Base-by-base conservation (phyloP, 768 basidiomycete genomes). In the Mycena latifolia region DNA sequence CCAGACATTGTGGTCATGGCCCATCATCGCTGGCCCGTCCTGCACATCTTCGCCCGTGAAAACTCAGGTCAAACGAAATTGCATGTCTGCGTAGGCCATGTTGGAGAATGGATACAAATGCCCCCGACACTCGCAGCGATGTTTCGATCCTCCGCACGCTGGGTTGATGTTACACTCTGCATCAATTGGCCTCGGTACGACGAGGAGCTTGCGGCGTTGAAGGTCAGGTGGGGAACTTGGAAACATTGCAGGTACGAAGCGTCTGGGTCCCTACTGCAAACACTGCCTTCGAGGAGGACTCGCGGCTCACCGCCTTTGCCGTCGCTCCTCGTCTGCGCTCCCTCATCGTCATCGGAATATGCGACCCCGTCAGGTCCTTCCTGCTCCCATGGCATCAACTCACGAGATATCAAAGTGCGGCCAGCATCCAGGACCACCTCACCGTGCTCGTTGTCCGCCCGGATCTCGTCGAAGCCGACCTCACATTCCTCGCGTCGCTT, bases 301-400 rank as follows among this genome's bases (percentile, higher is more conserved):
- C 31, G 12, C 17, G 52, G 22, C 31, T 53, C 5, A 11, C 5
- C 22, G 9, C 24, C 3, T 53, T 53, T 53, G n/a, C 52, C 2
- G 31, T 53, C 52, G 52, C 52, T 1, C 52, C 52, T 5, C 22
- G 24, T 15, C 52, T 53, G 3, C 22, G 52, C 35, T 15, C 11
- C n/a, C 24, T 53, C 2, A 37, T 20, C 24, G 14, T 53, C 1
- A 14, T 27, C 31, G 33, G 22, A 2, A 37, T 53, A 53, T 53
- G 52, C 33, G 52, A 53, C 2, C 33, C 33, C 1, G 35, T 33
- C 2, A 2, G 1, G 1, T 24, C 52, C 4, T 31, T 53, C 6
- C 7, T 53, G 33, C 35, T 53, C 6, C 52, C 52, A 5, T 53
- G 52, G 52, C 31, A 53, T 22, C 52, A 53, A 22, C 24, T 53